Evolutionary conservation across 495 filamentous ascomycete species (phyloP), one percentile per base, ranked within the genome.

Genomic region (Aspergillus hancockii): DNA sequence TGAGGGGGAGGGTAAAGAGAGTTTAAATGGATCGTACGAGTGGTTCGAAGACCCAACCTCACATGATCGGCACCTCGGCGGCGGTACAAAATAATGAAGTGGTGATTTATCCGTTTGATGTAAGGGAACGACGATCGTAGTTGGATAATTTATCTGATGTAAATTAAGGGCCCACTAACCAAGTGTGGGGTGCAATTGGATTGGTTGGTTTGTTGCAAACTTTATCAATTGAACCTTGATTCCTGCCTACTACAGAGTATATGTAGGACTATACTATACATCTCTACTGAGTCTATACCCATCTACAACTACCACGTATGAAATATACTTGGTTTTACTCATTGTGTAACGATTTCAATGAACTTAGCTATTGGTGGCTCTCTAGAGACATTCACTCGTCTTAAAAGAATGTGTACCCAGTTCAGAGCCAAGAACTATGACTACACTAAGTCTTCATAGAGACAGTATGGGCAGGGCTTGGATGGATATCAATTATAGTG

Each of bases 31-130:
- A 18, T 22, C 18, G 36, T 60, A 58, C 28, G 55, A 50, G 45
- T 50, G 55, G 55, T 47, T 50, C 55, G 50, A 57, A 55, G 32
- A 9, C 56, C 45, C 52, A 41, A 55, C 46, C 67, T 69, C 67
- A 69, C 67, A 69, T 69, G 67, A 69, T 66, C 67, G 61, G 67
- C 53, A 53, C 43, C 54, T 38, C 49, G 63, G 61, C 50, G 59
- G 58, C 55, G 61, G 61, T 58, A 43, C 60, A 57, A 58, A 58
- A 61, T 59, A 54, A 47, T 67, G 65, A 56, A 38, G 23, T 49
- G 57, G 58, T 54, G 54, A 57, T 57, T 57, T 55, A 32, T 58
- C 34, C 57, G 46, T 54, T 53, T 30, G 58, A 46, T 49, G 43
- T 41, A 53, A 53, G 51, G 49, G 14, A 25, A 25, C n/a, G 18